A percentile compares a stretch with the other conserved stretches of the same genome.
Conservation (phyloP, 2,329 filamentous ascomycete species). For the Amauroascus niger region DNA sequence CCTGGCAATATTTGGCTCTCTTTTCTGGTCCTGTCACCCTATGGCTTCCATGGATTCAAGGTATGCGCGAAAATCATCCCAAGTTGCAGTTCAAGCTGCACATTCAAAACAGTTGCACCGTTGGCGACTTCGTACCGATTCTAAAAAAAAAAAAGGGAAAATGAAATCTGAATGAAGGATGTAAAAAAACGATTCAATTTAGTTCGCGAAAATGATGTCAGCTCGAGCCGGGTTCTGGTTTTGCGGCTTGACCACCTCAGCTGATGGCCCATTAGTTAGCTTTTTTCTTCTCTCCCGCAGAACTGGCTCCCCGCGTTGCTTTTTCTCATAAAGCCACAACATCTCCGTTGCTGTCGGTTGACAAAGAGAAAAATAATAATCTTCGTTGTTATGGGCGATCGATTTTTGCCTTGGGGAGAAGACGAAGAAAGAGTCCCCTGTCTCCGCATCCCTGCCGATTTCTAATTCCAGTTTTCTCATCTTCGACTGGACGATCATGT, state of each 20-base stretch:
- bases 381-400: background rate
- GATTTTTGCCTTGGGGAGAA: background rate
- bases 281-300: background rate
- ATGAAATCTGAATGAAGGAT: too few species aligned
- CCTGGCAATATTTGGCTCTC: too few species aligned
- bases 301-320: background rate
- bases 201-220: background rate
- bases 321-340: background rate
- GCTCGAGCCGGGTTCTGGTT: background rate
- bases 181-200: too few species aligned
- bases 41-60: too few species aligned
- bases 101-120: too few species aligned
- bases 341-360: background rate
- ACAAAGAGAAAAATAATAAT: background rate
- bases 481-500: constrained; percentile 5
- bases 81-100: too few species aligned
- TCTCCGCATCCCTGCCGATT: background rate
- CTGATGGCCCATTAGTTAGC: too few species aligned
- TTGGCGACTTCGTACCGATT: too few species aligned
- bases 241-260: background rate
- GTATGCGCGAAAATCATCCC: too few species aligned
- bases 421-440: background rate
- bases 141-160: too few species aligned
- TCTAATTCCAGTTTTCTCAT: background rate
- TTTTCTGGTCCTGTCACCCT: too few species aligned